Evolutionary conservation across 768 basidiomycete genomes (phyloP).

Genomic region (Boletus insuetus): DNA sequence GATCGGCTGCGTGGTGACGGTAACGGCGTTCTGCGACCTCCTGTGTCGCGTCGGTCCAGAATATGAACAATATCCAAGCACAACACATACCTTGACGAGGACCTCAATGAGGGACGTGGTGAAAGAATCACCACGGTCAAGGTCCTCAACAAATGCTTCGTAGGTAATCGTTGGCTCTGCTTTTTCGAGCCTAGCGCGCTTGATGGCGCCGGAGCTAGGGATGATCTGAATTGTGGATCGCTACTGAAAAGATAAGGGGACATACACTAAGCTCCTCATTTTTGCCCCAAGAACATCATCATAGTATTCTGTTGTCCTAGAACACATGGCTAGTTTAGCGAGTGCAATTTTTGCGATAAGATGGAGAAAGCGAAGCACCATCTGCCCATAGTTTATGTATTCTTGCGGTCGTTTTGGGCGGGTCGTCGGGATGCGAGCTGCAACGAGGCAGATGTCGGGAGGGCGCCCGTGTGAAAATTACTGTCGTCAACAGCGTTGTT

Average conservation of each 20-base stretch:
- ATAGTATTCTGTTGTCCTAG: slow-evolving; percentile 68
- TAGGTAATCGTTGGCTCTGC: slow-evolving; percentile 64
- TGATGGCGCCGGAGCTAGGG: slow-evolving; percentile 69
- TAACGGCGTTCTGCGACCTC: slow-evolving; percentile 73
- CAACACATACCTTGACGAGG: slow-evolving; percentile 64
- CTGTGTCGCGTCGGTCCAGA: slow-evolving; percentile 35
- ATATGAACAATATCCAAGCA: not conserved
- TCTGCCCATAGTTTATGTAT: slow-evolving; percentile 57
- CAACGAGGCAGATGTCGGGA: slow-evolving; percentile 28
- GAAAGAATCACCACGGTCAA: slow-evolving; percentile 79
- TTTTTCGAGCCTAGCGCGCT: slow-evolving; percentile 64
- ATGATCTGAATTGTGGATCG: not conserved
- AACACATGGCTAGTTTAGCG: not conserved
- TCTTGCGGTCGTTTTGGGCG: slow-evolving; percentile 1
- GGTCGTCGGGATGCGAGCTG: slow-evolving; percentile 8
- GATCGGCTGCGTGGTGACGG: slow-evolving; percentile 52
- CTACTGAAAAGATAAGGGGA: not conserved
- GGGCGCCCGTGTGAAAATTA: slow-evolving; percentile 21
- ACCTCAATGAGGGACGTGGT: slow-evolving; percentile 73
- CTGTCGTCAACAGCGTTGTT: slow-evolving; percentile 20
- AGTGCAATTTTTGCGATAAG: not conserved
- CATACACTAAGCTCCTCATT: slow-evolving; percentile 78
- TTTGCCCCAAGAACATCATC: slow-evolving; percentile 74
- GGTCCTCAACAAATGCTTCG: slow-evolving; percentile 71
- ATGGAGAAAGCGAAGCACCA: slow-evolving; percentile 43